Base-by-base conservation (phyloP, 1,139 yeast genomes). In the Hanseniaspora uvarum region DNA sequence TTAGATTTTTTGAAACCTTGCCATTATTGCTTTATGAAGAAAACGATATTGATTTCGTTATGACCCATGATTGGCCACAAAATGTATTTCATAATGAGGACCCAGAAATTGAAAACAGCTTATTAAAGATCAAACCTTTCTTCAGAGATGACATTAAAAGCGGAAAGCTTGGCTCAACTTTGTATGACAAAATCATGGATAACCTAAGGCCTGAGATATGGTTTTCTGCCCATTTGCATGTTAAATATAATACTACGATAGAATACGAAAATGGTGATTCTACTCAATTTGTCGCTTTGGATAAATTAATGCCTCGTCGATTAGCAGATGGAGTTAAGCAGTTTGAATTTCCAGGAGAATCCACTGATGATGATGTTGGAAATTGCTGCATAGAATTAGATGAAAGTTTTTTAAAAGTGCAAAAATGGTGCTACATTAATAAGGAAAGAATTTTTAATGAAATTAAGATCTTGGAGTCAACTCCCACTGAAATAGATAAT, bases 31-130 rank as follows among this genome's bases (percentile, higher is more conserved):
- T 76, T 58, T 54, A 70, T 63, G 56, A 64, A 63, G 64, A 37
- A 1, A n/a, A 12, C 6, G 50, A 39, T 23, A 39, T 63, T 37
- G 65, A 67, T 44, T 49, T 78, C 12, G 87, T 83, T 62, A 58
- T 89, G 55, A 78, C 86, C 46, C 99, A 92, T 66, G 99, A 92
- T 68, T 92, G 99, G 99, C 99, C 99, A 0, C 57, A 63, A 0
- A 58, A 61, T 37, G 53, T 50, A 10, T 50, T 50, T 12, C 48
- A 43, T n/a, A 50, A 50, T 14, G 18, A 37, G 1, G 53, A 50
- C 21, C 46, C 53, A 3, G 12, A 50, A 5, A 24, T 50, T 21
- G 44, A 50, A 23, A 30, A 28, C 5, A 28, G 33, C n/a, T 68
- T 92, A 18, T 61, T 92, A 30, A 65, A 64, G 28, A 59, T 62